Percentiles rank a stretch among this genome's conserved stretches.
Conservation (phyloP, 1,284 basidiomycete species). For the Papiliotrema terrestris region DNA sequence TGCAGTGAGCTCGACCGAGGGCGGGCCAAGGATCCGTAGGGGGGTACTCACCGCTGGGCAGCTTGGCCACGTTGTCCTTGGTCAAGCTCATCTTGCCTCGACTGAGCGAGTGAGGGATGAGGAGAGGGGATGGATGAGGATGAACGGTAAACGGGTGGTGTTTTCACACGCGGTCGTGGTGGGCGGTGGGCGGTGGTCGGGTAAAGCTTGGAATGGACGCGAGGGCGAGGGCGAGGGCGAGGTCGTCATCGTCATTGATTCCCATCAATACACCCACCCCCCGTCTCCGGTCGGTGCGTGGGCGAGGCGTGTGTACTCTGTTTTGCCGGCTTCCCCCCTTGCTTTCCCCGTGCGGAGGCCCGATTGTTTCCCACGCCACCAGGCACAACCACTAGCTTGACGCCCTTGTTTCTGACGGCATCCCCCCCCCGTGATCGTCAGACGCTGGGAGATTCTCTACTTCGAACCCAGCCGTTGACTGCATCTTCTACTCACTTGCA, state of each 20-base stretch:
- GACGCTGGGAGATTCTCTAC: too few species aligned
- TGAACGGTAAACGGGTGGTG: background rate
- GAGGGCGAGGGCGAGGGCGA: background rate
- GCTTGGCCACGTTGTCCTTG: constrained; percentile 36
- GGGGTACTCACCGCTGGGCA: constrained; percentile 27
- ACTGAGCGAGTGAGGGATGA: background rate
- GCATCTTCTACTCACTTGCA: too few species aligned
- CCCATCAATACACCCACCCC: too few species aligned
- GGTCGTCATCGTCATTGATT: background rate
- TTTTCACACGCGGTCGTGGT: background rate
- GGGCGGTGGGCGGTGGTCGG: background rate
- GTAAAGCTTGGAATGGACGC: background rate
- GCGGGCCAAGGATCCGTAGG: too few species aligned
- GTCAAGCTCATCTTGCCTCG: constrained; percentile 29
- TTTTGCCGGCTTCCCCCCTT: too few species aligned
- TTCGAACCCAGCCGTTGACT: too few species aligned
- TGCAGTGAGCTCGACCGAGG: background rate
- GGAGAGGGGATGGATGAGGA: background rate
- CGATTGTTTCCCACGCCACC: background rate
- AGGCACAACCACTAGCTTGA: background rate
- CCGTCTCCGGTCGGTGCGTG: too few species aligned
- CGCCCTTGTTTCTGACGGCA: background rate
- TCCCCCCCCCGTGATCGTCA: too few species aligned
- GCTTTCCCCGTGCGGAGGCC: background rate
- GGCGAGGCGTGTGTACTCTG: too few species aligned